A percentile compares a stretch with the other conserved stretches of the same genome.
phyloP scores from a whole-genome alignment of 2,329 filamentous ascomycete species.

The Cladophialophora carrionii region DNA sequence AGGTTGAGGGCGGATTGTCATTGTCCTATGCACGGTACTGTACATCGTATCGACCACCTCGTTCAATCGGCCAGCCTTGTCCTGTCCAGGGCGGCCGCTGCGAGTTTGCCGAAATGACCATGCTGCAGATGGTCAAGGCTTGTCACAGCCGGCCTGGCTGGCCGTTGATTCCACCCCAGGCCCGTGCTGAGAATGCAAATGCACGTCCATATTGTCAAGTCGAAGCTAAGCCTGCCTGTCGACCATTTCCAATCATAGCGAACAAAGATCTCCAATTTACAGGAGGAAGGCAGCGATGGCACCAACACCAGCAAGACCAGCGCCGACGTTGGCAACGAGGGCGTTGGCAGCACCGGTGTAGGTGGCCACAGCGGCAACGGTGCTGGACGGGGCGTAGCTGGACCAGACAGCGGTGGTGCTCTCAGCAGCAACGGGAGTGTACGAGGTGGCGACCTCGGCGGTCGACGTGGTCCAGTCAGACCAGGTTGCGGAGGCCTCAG shows the following conservation, averaged over 20 bases:
- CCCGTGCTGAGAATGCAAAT: conserved; percentile 30
- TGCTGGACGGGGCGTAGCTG: conserved; percentile 23
- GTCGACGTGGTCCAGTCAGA: conserved; percentile 13
- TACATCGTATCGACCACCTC: conserved; percentile 20
- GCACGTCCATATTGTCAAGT: conserved; percentile 17
- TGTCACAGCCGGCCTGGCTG: conserved; percentile 4
- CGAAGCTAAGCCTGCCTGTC: background rate
- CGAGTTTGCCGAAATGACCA: conserved; percentile 17
- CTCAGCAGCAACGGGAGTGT: conserved; percentile 18
- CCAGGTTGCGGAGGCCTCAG: conserved; percentile 18
- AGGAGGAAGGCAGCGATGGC: conserved; percentile 38
- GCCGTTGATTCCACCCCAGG: conserved; percentile 17
- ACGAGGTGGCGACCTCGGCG: conserved; percentile 4
- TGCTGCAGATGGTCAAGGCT: conserved; percentile 17
- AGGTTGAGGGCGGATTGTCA: conserved; percentile 26
- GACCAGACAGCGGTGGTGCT: conserved; percentile 13
- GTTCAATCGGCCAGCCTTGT: conserved; percentile 20
- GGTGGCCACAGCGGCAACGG: conserved; percentile 22
- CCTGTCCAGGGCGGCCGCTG: conserved; percentile 17
- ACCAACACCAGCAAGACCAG: conserved; percentile 40
- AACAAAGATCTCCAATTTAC: conserved; percentile 32
- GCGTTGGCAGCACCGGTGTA: conserved; percentile 39
- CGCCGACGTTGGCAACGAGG: conserved; percentile 36
- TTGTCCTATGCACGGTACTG: conserved; percentile 19
- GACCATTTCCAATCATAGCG: conserved; percentile 15